Evolutionary conservation across 305 asterid genomes (phyloP).

Genomic region (Rubia occidens): DNA sequence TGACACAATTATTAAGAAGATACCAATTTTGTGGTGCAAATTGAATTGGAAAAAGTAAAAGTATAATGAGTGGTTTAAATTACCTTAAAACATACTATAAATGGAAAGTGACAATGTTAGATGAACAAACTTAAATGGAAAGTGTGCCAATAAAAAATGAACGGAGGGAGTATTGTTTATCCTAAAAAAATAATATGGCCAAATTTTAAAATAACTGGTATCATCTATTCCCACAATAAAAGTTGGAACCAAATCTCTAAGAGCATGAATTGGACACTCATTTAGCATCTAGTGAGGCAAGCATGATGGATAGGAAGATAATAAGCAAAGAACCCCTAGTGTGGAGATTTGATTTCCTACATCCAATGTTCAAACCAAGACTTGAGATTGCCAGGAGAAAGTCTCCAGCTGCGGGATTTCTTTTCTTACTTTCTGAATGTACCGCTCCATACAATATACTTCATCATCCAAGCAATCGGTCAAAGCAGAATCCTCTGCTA

Average conservation of each 20-base stretch:
- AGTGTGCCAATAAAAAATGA: too few relatives aligned
- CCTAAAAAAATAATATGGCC: too few relatives aligned
- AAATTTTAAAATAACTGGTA: too few relatives aligned
- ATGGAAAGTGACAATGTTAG: too few relatives aligned
- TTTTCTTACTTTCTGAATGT: constrained; percentile 35
- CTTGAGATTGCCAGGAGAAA: constrained; percentile 64
- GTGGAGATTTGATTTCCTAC: background rate
- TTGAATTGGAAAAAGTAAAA: too few relatives aligned
- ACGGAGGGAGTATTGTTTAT: too few relatives aligned
- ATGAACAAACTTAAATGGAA: too few relatives aligned
- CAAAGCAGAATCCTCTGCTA: constrained; percentile 49
- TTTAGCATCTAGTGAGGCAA: background rate
- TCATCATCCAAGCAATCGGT: constrained; percentile 43
- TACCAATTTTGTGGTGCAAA: too few relatives aligned
- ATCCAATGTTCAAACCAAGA: constrained; percentile 34
- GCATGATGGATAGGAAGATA: background rate
- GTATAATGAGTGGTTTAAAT: too few relatives aligned
- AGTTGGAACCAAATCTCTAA: background rate
- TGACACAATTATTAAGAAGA: too few relatives aligned
- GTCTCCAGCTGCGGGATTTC: constrained; percentile 47
- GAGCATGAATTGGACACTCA: background rate
- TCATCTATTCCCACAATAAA: too few relatives aligned
- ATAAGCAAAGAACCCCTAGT: background rate
- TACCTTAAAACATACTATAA: too few relatives aligned
- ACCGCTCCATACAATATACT: constrained; percentile 46